Percentiles rank a stretch among this genome's conserved stretches.
These are phyloP conservation scores for Pleomassaria siparia DNA, from an alignment of 2,329 filamentous ascomycete genomes.

Conservation along the genomic window DNA sequence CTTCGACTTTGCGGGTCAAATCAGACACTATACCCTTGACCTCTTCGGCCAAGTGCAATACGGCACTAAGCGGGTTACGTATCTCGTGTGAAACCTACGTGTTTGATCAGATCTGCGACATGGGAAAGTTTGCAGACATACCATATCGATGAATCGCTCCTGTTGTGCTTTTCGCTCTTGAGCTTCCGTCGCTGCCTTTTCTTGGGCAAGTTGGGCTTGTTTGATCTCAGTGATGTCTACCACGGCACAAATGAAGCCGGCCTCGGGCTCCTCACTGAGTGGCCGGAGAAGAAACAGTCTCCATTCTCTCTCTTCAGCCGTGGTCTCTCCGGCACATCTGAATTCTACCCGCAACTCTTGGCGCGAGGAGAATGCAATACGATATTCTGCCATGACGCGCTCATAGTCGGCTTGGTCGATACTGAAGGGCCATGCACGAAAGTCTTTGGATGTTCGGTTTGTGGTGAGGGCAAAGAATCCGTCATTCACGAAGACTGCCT, in stretches of 20 bases:
- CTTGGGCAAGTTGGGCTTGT: slow-evolving; percentile 44
- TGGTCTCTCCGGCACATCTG: slow-evolving; percentile 39
- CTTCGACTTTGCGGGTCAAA: slow-evolving; percentile 17
- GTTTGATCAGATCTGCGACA: not conserved
- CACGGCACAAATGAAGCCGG: slow-evolving; percentile 50
- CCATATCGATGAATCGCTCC: slow-evolving; percentile 51
- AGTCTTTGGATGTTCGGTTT: slow-evolving; percentile 42
- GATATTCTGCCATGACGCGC: slow-evolving; percentile 48
- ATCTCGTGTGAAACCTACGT: slow-evolving; percentile 44
- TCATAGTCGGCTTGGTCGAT: slow-evolving; percentile 50
- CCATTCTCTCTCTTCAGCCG: slow-evolving; percentile 39
- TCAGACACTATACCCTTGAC: slow-evolving; percentile 39
- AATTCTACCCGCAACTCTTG: slow-evolving; percentile 48
- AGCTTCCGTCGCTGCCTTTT: slow-evolving; percentile 47
- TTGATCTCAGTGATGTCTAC: slow-evolving; percentile 52
- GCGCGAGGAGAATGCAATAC: slow-evolving; percentile 43
- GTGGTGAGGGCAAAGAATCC: slow-evolving; percentile 51
- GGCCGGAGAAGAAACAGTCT: slow-evolving; percentile 47
- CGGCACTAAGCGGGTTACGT: slow-evolving; percentile 41
- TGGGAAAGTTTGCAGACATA: slow-evolving; percentile 24
- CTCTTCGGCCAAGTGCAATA: slow-evolving; percentile 48
- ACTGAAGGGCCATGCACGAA: slow-evolving; percentile 50
- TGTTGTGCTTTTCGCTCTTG: slow-evolving; percentile 49
- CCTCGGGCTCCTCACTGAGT: slow-evolving; percentile 44
- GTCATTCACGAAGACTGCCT: slow-evolving; percentile 51